Evolutionary conservation across 139 green algal species (phyloP).

Genomic region (Chlorella sorokiniana): DNA sequence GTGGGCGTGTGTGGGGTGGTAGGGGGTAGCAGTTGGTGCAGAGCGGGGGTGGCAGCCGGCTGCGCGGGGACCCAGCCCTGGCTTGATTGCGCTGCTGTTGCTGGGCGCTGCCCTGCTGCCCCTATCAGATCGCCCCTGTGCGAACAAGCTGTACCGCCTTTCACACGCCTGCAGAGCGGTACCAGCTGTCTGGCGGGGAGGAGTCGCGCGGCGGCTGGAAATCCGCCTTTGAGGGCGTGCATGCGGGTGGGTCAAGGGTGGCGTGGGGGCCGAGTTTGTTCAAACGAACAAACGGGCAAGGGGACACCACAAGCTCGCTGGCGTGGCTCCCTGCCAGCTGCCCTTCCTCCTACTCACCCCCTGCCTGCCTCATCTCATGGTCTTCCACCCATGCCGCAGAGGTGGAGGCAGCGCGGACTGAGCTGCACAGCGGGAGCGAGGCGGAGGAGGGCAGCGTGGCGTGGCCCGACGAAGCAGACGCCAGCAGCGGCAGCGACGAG

Average conservation of each 20-base stretch:
- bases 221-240: conserved; percentile 20
- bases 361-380: neutral
- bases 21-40: too few species aligned
- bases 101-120: neutral
- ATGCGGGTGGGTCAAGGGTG: conserved; percentile 6
- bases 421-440: conserved; percentile 32
- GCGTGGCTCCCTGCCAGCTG: neutral
- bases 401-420: neutral
- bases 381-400: neutral
- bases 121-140: neutral
- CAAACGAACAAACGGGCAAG: neutral
- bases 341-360: neutral
- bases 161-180: conserved; percentile 10
- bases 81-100: neutral
- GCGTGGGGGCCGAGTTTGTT: neutral
- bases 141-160: neutral
- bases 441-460: conserved; percentile 25
- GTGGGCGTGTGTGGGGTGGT: neutral
- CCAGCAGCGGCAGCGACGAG: neutral
- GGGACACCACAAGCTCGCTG: neutral
- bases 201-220: conserved; percentile 1
- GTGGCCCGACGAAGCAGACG: conserved; percentile 10
- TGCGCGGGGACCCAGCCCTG: too few species aligned
- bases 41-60: too few species aligned
- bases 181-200: conserved; percentile 41